Evolutionary conservation across 495 filamentous ascomycete genomes (phyloP), one percentile per base, ranked within the genome.

Genomic region (Amniculicola lignicola): DNA sequence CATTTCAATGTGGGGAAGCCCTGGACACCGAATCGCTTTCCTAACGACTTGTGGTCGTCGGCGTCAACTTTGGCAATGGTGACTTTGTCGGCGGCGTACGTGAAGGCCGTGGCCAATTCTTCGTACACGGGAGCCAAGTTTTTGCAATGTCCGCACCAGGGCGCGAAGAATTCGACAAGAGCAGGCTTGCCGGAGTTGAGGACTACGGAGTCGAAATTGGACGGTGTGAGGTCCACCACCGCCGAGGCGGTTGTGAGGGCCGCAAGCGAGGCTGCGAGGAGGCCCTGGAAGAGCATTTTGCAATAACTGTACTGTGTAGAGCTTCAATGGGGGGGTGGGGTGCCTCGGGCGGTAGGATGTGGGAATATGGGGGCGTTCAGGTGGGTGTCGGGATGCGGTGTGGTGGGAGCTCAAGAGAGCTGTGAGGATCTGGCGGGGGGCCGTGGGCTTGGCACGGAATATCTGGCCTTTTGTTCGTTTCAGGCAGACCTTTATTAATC

Each of bases 111-210:
- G 45, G 83, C 92, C n/a, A 98, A 82, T 71, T 98, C 87, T 70
- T 98, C 93, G 71, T 93, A 98, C 48, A 93, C 75, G 35, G 93
- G 93, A 18, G 91, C 94, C 9, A 98, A 87, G 57, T 74, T 96
- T 78, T 97, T 97, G 87, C 93, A 98, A 80, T 98, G 89, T 40
- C 94, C 94, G 72, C 94, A 98, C 93, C 93, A 98, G 52, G 93
- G 93, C 41, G 93, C 93, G 72, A 96, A 98, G 80, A 98, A 98
- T 70, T 98, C 93, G 55, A 98, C 93, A 29, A 98, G 82, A 0
- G 94, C 90, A 24, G 94, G 94, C 76, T 95, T 97, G 68, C 89
- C 89, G 49, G 87, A 90, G 66, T 93, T 79, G 27, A 97, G 80
- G 55, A 96, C 89, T 46, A 94, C 79, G 7, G 84, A 73, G 72